A percentile compares a stretch with the other conserved stretches of the same genome.
Evolutionary conservation across 352 stramenopile species (phyloP).

Genomic region (Salisapilia sapeloensis): DNA sequence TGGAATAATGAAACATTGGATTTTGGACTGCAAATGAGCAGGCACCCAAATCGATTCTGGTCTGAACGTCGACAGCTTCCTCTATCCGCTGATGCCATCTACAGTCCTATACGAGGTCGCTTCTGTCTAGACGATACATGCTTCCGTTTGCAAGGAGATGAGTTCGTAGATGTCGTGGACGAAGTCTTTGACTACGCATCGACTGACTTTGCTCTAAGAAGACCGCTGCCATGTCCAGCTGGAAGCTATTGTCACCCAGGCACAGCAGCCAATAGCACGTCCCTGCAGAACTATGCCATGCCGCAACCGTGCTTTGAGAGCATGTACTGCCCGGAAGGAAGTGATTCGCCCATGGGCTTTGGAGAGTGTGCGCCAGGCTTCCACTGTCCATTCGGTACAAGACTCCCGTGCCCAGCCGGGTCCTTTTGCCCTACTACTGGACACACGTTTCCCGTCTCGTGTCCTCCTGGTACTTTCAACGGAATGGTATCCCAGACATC

Average conservation of each 20-base stretch:
- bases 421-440: conserved; percentile 84
- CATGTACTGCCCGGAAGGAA: conserved; percentile 88
- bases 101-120: conserved; percentile 75
- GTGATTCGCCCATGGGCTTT: conserved; percentile 52
- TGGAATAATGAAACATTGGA: conserved; percentile 92
- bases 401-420: conserved; percentile 79
- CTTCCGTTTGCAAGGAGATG: conserved; percentile 60
- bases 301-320: conserved; percentile 79
- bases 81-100: conserved; percentile 51
- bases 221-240: conserved; percentile 72
- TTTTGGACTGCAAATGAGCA: conserved; percentile 87
- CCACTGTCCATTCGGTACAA: conserved; percentile 84
- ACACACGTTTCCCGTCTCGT: conserved; percentile 73
- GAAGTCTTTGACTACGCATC: conserved; percentile 75
- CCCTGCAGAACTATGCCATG: conserved; percentile 81
- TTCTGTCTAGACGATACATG: conserved; percentile 91
- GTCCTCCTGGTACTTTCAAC: conserved; percentile 87
- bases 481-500: conserved; percentile 80
- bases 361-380: conserved; percentile 79
- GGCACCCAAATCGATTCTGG: conserved; percentile 81
- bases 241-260: conserved; percentile 84
- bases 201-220: conserved; percentile 49
- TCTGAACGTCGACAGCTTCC: conserved; percentile 85
- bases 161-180: conserved; percentile 64
- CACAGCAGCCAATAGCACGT: conserved; percentile 47